A percentile compares a stretch with the other conserved stretches of the same genome.
Evolutionary conservation across 2,329 filamentous ascomycete genomes (phyloP).

Genomic region (Zopfia rhizophila): DNA sequence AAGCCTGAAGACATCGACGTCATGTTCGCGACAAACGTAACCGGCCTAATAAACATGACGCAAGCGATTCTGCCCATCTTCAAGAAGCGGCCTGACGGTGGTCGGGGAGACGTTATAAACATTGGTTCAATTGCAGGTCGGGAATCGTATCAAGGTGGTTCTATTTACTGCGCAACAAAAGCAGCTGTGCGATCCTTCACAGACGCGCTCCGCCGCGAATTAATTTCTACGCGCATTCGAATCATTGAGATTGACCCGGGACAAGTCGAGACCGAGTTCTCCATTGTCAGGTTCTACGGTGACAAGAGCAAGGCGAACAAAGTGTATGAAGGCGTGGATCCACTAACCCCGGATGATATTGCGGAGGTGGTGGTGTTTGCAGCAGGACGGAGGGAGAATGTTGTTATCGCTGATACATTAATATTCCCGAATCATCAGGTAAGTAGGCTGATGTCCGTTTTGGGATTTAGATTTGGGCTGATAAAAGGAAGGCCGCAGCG

Average conservation of each 20-base stretch:
- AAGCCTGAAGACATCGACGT: conserved; percentile 80
- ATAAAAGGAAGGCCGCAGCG: conserved; percentile 43
- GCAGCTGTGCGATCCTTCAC: conserved; percentile 85
- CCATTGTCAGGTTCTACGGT: conserved; percentile 85
- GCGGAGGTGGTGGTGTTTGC: conserved; percentile 90
- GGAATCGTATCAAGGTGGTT: conserved; percentile 83
- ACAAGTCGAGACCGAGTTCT: conserved; percentile 95
- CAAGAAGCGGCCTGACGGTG: conserved; percentile 74
- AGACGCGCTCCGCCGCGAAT: conserved; percentile 82
- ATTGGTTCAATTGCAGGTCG: conserved; percentile 84
- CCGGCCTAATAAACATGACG: conserved; percentile 94
- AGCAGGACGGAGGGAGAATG: conserved; percentile 85
- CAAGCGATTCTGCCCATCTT: conserved; percentile 88
- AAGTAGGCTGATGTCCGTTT: conserved; percentile 51
- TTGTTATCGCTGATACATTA: conserved; percentile 87
- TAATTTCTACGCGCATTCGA: conserved; percentile 81
- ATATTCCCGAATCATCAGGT: conserved; percentile 93
- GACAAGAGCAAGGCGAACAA: conserved; percentile 91
- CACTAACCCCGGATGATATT: conserved; percentile 88
- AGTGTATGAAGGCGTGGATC: conserved; percentile 78
- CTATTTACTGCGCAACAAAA: conserved; percentile 90
- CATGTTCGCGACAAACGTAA: conserved; percentile 96
- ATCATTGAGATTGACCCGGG: conserved; percentile 92
- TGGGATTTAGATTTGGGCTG: conserved; percentile 17
- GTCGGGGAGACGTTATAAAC: conserved; percentile 93